phyloP scores from a whole-genome alignment of 1,139 yeast genomes.

The Saccharomyces hybrid region DNA sequence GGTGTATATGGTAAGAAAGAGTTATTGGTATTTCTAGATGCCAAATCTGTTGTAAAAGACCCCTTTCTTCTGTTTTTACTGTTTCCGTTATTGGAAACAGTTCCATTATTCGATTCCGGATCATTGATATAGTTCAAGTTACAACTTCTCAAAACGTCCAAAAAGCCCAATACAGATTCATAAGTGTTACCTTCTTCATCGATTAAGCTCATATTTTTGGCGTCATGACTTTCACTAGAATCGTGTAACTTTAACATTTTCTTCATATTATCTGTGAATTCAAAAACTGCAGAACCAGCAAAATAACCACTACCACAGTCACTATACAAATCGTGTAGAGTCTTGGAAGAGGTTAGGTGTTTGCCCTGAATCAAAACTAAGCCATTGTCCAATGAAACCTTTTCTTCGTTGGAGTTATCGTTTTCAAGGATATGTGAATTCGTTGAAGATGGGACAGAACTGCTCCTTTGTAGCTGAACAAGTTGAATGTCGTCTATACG shows the following conservation, averaged over 20 bases:
- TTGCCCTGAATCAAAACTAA: constrained; percentile 18
- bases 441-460: constrained; percentile 5
- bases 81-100: background rate
- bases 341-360: constrained; percentile 21
- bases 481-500: background rate
- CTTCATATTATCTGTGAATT: constrained; percentile 25
- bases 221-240: constrained; percentile 1
- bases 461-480: background rate
- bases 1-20: constrained; percentile 34
- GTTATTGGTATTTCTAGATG: constrained; percentile 5
- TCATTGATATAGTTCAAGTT: constrained; percentile 16
- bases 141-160: constrained; percentile 20
- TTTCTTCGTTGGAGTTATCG: constrained; percentile 6
- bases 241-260: constrained; percentile 6
- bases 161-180: constrained; percentile 11
- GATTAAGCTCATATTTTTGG: constrained; percentile 3
- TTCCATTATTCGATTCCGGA: constrained; percentile 4
- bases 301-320: constrained; percentile 28
- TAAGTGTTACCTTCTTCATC: background rate
- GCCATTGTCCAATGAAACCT: constrained; percentile 21
- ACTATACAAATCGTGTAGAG: constrained; percentile 22
- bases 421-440: background rate
- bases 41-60: background rate
- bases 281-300: constrained; percentile 21
- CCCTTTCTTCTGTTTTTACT: constrained; percentile 2